Evolutionary conservation across 164 flowering plant genomes (phyloP).

Genomic region (Liriodendron chinense): DNA sequence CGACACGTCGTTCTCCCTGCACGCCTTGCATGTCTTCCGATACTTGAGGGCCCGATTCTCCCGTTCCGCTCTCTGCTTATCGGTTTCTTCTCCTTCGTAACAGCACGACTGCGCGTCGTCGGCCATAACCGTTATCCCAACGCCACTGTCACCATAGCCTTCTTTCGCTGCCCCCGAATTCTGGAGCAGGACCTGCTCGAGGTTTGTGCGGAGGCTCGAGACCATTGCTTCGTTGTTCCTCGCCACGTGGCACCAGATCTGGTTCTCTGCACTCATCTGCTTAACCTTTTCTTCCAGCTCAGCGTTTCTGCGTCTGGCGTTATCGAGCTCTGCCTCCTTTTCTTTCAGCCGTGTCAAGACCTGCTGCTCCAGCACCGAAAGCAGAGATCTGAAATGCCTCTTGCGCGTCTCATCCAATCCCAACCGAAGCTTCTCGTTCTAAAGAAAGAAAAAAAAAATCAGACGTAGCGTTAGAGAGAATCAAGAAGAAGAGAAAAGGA

Average conservation of each 20-base stretch:
- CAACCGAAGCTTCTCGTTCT: conserved; percentile 26
- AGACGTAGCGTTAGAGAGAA: neutral
- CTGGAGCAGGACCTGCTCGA: conserved; percentile 25
- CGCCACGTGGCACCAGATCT: conserved; percentile 31
- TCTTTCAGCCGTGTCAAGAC: conserved; percentile 19
- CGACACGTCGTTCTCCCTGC: conserved; percentile 25
- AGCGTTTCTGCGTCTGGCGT: conserved; percentile 20
- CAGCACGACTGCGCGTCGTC: conserved; percentile 28
- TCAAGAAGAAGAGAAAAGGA: neutral
- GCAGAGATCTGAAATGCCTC: conserved; percentile 21
- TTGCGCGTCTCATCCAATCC: conserved; percentile 21
- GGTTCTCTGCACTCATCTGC: conserved; percentile 31
- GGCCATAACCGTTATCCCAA: neutral
- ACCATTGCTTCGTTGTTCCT: conserved; percentile 31
- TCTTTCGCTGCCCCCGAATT: conserved; percentile 14
- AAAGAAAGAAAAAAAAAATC: neutral
- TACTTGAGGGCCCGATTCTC: conserved; percentile 12
- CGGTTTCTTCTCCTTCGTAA: neutral
- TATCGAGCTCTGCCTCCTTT: conserved; percentile 25
- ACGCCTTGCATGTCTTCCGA: conserved; percentile 21
- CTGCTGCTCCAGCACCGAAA: conserved; percentile 20
- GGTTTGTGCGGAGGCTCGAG: conserved; percentile 18
- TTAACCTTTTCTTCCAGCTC: conserved; percentile 31
- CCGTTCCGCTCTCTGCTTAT: neutral
- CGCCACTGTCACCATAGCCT: conserved; percentile 33